Conservation (phyloP, 805 yeast species). For the Zygosaccharomyces siamensis region DNA sequence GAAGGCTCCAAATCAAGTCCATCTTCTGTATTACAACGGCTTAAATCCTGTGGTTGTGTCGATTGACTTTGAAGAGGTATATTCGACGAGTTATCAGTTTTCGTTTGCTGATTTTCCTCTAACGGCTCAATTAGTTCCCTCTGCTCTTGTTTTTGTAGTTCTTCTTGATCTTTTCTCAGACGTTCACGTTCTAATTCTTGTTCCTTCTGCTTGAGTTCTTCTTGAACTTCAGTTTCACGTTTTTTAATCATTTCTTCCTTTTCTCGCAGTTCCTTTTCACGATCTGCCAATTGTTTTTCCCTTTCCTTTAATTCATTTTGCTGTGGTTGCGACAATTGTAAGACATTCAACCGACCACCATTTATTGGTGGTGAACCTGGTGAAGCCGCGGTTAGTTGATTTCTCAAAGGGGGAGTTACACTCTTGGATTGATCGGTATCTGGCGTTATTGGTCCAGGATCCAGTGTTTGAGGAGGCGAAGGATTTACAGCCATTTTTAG, state of each 20-base stretch:
- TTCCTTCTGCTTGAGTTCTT: slow-evolving; percentile 6
- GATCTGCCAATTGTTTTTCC: slow-evolving; percentile 12
- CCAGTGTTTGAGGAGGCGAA: slow-evolving; percentile 2
- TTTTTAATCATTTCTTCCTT: slow-evolving; percentile 10
- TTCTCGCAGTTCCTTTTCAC: slow-evolving; percentile 12
- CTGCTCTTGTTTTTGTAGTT: slow-evolving; percentile 1
- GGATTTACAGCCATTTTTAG: background rate
- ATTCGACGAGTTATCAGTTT: background rate
- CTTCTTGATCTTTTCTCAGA: slow-evolving; percentile 7
- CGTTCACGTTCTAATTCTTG: slow-evolving; percentile 3
- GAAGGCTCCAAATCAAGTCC: slow-evolving; percentile 19
- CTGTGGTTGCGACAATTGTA: slow-evolving; percentile 28
- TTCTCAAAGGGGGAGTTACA: slow-evolving; percentile 12
- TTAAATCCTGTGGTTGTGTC: slow-evolving; percentile 1
- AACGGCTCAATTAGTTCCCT: background rate
- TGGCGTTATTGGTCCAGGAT: slow-evolving; percentile 3
- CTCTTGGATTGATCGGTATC: slow-evolving; percentile 1
- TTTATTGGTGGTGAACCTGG: slow-evolving; percentile 4
- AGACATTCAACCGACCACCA: slow-evolving; percentile 21
- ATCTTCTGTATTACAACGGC: slow-evolving; percentile 5
- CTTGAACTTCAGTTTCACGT: slow-evolving; percentile 10
- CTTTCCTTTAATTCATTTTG: slow-evolving; percentile 18
- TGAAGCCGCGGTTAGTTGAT: slow-evolving; percentile 5
- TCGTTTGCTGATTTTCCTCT: background rate
- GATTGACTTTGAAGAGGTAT: background rate